Evolutionary conservation across 805 yeast genomes (phyloP).

Genomic region (Metschnikowia cerradonensis): DNA sequence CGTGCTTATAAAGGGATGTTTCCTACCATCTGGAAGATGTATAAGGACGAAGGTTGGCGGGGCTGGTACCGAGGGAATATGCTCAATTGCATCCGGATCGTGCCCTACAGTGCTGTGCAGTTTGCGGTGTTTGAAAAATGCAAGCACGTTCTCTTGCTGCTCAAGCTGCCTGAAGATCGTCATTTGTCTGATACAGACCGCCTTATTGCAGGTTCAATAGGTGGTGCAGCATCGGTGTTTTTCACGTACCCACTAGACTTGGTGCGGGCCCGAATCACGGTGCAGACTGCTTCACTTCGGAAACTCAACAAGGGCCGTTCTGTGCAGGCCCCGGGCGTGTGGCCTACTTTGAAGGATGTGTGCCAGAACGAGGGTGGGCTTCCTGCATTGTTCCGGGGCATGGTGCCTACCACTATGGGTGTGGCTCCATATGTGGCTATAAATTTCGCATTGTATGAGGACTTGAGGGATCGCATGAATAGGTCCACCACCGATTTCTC

Average conservation of each 20-base stretch:
- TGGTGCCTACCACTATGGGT: conserved; percentile 86
- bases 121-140: conserved; percentile 74
- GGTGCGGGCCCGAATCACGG: conserved; percentile 81
- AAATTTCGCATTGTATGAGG: conserved; percentile 87
- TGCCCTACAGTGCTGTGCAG: conserved; percentile 94
- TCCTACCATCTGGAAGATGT: conserved; percentile 71
- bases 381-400: conserved; percentile 73
- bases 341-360: conserved; percentile 51
- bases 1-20: conserved; percentile 63
- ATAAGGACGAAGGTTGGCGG: conserved; percentile 84
- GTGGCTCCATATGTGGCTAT: conserved; percentile 96
- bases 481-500: conserved; percentile 30
- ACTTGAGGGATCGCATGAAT: conserved; percentile 55
- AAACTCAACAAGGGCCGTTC: conserved; percentile 47
- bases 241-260: conserved; percentile 91
- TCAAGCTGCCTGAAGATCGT: conserved; percentile 21
- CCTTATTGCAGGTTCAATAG: conserved; percentile 70
- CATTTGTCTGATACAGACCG: conserved; percentile 54
- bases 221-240: conserved; percentile 75
- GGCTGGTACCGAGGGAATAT: conserved; percentile 92
- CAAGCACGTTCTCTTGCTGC: conserved; percentile 37
- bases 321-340: conserved; percentile 67
- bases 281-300: conserved; percentile 71
- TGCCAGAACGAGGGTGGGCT: conserved; percentile 80
- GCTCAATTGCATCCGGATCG: conserved; percentile 80